Percentiles rank a stretch among this genome's conserved stretches.
These are phyloP conservation scores for Diophrys appendiculata DNA, from an alignment of 73 alveolate genomes.

Conservation along the genomic window DNA sequence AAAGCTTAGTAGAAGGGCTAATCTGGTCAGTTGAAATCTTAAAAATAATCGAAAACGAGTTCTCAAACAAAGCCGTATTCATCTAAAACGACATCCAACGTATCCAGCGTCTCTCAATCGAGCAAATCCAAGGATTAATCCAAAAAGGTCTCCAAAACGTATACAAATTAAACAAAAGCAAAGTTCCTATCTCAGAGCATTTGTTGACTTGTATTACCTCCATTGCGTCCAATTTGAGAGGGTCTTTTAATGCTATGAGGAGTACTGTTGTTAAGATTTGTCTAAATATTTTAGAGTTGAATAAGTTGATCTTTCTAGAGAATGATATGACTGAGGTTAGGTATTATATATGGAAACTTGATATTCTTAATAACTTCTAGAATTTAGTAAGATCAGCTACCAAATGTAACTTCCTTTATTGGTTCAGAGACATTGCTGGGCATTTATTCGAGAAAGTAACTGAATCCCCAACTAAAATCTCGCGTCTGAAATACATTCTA, in stretches of 20 bases:
- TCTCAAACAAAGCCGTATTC: constrained; percentile 27
- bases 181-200: too few relatives aligned
- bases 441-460: constrained; percentile 60
- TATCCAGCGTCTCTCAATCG: constrained; percentile 20
- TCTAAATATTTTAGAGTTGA: too few relatives aligned
- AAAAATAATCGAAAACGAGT: constrained; percentile 55
- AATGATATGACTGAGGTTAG: too few relatives aligned
- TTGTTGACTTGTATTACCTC: too few relatives aligned
- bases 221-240: too few relatives aligned
- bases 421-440: constrained; percentile 81
- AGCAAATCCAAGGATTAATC: constrained; percentile 20
- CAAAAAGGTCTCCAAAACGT: constrained; percentile 20
- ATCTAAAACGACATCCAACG: constrained; percentile 6
- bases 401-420: constrained; percentile 78
- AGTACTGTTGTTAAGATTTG: too few relatives aligned
- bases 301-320: too few relatives aligned
- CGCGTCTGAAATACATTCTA: constrained; percentile 68
- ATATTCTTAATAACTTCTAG: neutral
- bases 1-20: constrained; percentile 47
- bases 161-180: too few relatives aligned
- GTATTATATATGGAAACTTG: too few relatives aligned
- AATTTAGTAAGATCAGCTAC: constrained; percentile 28
- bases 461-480: constrained; percentile 58
- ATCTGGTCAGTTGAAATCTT: constrained; percentile 59
- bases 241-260: too few relatives aligned